A percentile compares a stretch with the other conserved stretches of the same genome.
Evolutionary conservation across 2,329 filamentous ascomycete species (phyloP).

Genomic region (Celoporthe dispersa): DNA sequence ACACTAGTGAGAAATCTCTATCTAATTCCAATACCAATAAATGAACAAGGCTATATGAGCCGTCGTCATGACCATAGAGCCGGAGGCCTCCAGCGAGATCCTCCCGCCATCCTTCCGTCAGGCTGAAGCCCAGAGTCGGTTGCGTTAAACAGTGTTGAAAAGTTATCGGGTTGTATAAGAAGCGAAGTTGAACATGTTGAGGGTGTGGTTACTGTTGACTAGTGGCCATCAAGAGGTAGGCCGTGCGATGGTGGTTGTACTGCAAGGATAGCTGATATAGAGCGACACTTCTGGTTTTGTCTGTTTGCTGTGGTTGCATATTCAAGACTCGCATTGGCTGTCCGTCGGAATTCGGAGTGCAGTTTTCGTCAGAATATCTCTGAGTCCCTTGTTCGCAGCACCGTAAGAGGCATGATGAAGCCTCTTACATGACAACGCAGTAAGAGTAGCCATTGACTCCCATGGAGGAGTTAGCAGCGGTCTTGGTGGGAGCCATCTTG

Average conservation of each 20-base stretch:
- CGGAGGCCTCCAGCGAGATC: neutral
- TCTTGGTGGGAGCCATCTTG: constrained; percentile 39
- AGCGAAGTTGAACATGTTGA: neutral
- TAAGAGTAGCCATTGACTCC: constrained; percentile 36
- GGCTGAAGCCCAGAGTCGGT: neutral
- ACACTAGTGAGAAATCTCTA: neutral
- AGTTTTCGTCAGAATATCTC: neutral
- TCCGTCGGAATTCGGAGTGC: neutral
- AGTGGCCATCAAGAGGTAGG: neutral
- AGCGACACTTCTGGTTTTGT: neutral
- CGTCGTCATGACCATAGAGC: neutral
- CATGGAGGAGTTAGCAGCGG: constrained; percentile 35
- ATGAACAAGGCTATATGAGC: neutral
- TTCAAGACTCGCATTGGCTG: too few relatives aligned
- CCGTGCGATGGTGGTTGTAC: neutral
- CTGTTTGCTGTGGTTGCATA: too few relatives aligned
- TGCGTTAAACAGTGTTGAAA: neutral
- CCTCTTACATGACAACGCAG: constrained; percentile 42
- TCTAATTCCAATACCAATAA: neutral
- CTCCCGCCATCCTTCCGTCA: neutral
- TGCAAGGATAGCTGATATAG: neutral
- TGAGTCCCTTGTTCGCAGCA: neutral
- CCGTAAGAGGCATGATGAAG: neutral
- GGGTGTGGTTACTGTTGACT: neutral
- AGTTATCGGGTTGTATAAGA: neutral